These are phyloP conservation scores for Coffea humblotiana DNA, from an alignment of 305 asterid species.

Conservation along the genomic window DNA sequence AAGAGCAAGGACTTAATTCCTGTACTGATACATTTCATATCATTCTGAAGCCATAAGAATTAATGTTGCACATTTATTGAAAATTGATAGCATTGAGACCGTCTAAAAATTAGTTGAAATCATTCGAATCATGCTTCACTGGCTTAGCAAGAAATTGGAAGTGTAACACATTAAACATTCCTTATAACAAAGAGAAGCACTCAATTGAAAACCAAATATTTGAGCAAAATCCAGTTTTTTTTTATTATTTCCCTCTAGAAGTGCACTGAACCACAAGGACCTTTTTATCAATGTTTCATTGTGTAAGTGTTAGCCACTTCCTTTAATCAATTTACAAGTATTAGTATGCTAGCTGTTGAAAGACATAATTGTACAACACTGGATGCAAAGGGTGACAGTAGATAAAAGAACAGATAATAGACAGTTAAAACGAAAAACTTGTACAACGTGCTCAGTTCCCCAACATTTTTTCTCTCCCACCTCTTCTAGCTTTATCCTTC, in stretches of 20 bases:
- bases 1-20: not conserved
- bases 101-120: not conserved
- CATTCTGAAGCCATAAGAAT: not conserved
- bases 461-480: not conserved
- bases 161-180: not conserved
- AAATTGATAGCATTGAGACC: not conserved
- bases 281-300: no score
- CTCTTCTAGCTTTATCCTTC: not conserved
- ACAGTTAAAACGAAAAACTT: not conserved
- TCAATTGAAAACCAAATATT: not conserved
- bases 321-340: no score
- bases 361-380: not conserved
- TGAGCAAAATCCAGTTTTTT: not conserved
- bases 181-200: not conserved
- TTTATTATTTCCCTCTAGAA: not conserved
- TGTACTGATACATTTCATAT: not conserved
- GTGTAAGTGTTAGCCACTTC: not conserved
- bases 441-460: not conserved
- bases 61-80: not conserved
- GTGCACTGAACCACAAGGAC: not conserved
- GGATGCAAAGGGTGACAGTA: not conserved
- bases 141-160: not conserved
- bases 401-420: not conserved
- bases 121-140: not conserved
- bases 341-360: not conserved